phyloP scores from a whole-genome alignment of 1,284 basidiomycete genomes.

The Lentinula novae-zelandiae region DNA sequence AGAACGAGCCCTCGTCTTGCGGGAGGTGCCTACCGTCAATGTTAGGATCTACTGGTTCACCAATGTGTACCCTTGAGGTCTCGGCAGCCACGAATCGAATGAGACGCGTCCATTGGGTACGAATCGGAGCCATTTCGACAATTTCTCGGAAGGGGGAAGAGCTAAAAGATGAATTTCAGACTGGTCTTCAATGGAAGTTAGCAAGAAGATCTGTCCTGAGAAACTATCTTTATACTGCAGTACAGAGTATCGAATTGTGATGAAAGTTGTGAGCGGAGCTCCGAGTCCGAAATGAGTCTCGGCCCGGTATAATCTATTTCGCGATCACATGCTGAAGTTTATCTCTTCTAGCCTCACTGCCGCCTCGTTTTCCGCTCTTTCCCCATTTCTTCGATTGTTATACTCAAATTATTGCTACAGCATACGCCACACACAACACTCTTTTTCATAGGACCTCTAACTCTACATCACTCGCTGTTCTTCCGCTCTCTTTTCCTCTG shows the following conservation, averaged over 20 bases:
- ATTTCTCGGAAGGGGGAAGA: not conserved
- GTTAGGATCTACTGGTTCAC: slow-evolving; percentile 66
- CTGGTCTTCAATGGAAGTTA: not conserved
- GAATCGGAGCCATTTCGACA: slow-evolving; percentile 55
- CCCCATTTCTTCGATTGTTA: not conserved
- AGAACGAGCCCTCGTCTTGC: not conserved
- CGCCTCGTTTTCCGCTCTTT: not conserved
- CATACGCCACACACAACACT: not conserved
- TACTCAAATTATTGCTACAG: not conserved
- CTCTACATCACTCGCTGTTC: not conserved
- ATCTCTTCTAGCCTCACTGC: not conserved
- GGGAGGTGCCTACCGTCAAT: slow-evolving; percentile 52
- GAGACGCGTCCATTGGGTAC: slow-evolving; percentile 75
- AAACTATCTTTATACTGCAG: not conserved
- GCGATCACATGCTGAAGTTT: not conserved
- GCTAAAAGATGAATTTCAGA: not conserved
- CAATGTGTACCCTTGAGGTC: slow-evolving; percentile 70
- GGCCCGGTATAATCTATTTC: not conserved
- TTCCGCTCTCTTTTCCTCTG: not conserved
- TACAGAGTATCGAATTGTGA: not conserved
- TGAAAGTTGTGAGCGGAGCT: slow-evolving; percentile 12
- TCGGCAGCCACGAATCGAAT: slow-evolving; percentile 83
- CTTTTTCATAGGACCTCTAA: not conserved
- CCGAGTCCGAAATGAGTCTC: not conserved
- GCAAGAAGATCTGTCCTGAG: not conserved